Percentiles rank a stretch among this genome's conserved stretches.
Conservation (phyloP, 2,329 filamentous ascomycete genomes). For the Didymella lethalis region DNA sequence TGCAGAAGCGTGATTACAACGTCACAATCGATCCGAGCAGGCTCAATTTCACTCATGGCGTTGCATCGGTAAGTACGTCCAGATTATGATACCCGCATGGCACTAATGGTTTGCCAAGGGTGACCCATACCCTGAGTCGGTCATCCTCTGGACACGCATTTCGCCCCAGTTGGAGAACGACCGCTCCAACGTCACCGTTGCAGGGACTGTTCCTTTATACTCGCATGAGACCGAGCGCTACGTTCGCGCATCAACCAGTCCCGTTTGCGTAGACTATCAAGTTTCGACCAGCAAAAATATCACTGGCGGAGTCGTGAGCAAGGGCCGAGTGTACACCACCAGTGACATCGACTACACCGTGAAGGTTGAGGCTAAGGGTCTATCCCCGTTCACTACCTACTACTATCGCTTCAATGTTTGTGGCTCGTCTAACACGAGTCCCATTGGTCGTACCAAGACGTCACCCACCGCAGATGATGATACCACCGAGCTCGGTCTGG, state of each 20-base stretch:
- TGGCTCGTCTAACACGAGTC: slow-evolving; percentile 66
- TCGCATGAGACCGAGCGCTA: slow-evolving; percentile 63
- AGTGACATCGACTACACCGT: slow-evolving; percentile 79
- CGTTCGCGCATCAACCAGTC: slow-evolving; percentile 62
- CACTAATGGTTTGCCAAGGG: slow-evolving; percentile 19
- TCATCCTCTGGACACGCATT: slow-evolving; percentile 48
- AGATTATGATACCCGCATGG: neutral
- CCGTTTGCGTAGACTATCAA: slow-evolving; percentile 73
- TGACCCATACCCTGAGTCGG: slow-evolving; percentile 54
- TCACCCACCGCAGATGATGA: slow-evolving; percentile 65
- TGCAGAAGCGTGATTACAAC: slow-evolving; percentile 21
- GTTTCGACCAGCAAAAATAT: slow-evolving; percentile 62
- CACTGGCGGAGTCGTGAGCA: slow-evolving; percentile 57
- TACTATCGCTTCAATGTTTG: slow-evolving; percentile 77
- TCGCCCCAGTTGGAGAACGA: slow-evolving; percentile 52
- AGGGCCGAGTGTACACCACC: slow-evolving; percentile 71
- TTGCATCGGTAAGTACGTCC: slow-evolving; percentile 44
- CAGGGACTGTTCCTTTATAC: slow-evolving; percentile 63
- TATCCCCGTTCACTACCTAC: slow-evolving; percentile 71
- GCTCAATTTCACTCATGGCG: slow-evolving; percentile 55
- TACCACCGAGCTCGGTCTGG: slow-evolving; percentile 66
- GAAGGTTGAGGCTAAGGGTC: slow-evolving; percentile 71
- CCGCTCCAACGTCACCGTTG: slow-evolving; percentile 59
- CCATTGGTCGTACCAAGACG: slow-evolving; percentile 74
- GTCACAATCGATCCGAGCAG: slow-evolving; percentile 18